These are phyloP conservation scores for Sisymbrium irio DNA, from an alignment of 345 rosid species.

Conservation along the genomic window DNA sequence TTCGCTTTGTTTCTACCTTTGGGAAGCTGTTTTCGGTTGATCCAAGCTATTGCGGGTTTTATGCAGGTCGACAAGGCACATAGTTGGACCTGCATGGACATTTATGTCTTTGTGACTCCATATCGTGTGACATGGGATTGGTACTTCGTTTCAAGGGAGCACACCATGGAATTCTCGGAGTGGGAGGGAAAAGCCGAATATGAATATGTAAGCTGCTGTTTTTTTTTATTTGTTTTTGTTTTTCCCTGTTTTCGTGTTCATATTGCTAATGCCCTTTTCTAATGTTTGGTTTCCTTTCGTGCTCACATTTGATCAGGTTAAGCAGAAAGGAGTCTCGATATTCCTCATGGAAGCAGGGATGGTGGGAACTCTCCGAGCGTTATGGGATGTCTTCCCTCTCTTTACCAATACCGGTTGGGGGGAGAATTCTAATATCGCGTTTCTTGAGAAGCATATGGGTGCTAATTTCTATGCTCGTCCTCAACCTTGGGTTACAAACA, in stretches of 20 bases:
- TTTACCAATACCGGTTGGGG: conserved; percentile 97
- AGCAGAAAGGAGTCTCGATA: conserved; percentile 81
- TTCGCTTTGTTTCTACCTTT: neutral
- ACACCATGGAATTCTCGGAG: conserved; percentile 66
- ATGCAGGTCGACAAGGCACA: conserved; percentile 75
- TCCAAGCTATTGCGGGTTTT: conserved; percentile 3
- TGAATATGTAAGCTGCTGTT: conserved; percentile 62
- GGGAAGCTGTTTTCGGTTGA: neutral
- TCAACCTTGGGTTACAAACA: conserved; percentile 69
- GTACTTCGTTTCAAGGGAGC: conserved; percentile 78
- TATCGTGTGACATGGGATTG: conserved; percentile 96
- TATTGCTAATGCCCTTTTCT: neutral
- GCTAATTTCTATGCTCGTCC: conserved; percentile 75
- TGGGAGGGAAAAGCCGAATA: conserved; percentile 92
- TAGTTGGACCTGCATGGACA: conserved; percentile 98
- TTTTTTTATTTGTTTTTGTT: neutral
- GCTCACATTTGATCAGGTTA: conserved; percentile 52
- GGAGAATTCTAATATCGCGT: conserved; percentile 73
- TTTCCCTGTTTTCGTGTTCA: neutral
- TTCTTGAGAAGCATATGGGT: conserved; percentile 91
- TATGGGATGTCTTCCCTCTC: conserved; percentile 97
- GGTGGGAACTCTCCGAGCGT: conserved; percentile 86
- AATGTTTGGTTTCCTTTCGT: neutral
- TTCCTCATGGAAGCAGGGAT: conserved; percentile 98
- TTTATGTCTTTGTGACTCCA: conserved; percentile 93